Percentiles rank a stretch among this genome's conserved stretches.
Evolutionary conservation across 1,284 basidiomycete genomes (phyloP).

Genomic region (Moesziomyces antarcticus): DNA sequence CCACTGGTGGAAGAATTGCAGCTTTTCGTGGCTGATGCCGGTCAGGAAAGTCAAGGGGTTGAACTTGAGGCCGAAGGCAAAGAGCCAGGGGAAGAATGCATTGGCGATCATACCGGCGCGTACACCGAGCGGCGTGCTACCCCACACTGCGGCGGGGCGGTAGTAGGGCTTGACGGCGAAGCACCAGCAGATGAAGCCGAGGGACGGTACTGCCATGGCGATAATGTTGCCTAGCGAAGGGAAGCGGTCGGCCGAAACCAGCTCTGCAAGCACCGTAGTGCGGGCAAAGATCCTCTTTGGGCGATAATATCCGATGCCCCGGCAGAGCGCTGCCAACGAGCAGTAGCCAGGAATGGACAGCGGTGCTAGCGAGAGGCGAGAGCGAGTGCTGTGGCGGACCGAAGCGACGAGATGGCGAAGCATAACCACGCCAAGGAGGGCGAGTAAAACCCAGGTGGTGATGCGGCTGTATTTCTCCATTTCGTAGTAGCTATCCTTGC

Average conservation of each 20-base stretch:
- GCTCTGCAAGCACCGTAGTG: slow-evolving; percentile 14
- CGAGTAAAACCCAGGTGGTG: slow-evolving; percentile 71
- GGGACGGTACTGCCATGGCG: slow-evolving; percentile 7
- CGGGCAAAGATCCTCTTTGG: slow-evolving; percentile 33
- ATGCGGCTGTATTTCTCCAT: slow-evolving; percentile 98
- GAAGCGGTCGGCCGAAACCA: slow-evolving; percentile 33
- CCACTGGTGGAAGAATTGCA: slow-evolving; percentile 65
- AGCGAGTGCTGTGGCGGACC: slow-evolving; percentile 14
- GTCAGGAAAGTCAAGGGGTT: slow-evolving; percentile 63
- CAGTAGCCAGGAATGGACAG: slow-evolving; percentile 25
- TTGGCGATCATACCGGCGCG: slow-evolving; percentile 60
- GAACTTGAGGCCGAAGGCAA: slow-evolving; percentile 54
- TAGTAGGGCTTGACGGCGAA: slow-evolving; percentile 61
- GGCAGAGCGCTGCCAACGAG: slow-evolving; percentile 17
- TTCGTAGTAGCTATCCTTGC: slow-evolving; percentile 51
- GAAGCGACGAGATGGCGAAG: slow-evolving; percentile 20
- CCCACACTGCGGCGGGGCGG: slow-evolving; percentile 40
- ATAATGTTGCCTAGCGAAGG: slow-evolving; percentile 44
- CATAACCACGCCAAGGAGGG: slow-evolving; percentile 25
- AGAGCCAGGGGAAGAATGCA: slow-evolving; percentile 60
- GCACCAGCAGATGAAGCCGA: slow-evolving; percentile 44
- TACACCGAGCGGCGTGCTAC: slow-evolving; percentile 54
- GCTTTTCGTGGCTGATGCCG: slow-evolving; percentile 56
- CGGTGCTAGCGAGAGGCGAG: slow-evolving; percentile 6
- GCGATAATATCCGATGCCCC: slow-evolving; percentile 43